Percentiles rank a stretch among this genome's conserved stretches.
phyloP scores from a whole-genome alignment of 108 stramenopile species.

The Fistulifera pelliculosa region DNA sequence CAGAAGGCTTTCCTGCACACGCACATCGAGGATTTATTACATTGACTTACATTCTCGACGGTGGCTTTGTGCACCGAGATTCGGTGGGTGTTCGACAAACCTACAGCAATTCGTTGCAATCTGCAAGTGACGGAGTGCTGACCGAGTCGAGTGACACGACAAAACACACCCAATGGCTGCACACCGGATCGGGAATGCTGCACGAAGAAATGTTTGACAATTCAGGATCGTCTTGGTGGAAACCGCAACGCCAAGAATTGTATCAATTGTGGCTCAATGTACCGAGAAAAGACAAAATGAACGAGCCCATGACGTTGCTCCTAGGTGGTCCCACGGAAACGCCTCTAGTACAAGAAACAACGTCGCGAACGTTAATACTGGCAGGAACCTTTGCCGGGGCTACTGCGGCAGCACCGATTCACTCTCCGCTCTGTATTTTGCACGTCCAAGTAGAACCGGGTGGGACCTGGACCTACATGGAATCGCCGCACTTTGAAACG shows the following conservation, averaged over 20 bases:
- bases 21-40: slow-evolving; percentile 83
- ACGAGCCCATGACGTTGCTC: slow-evolving; percentile 33
- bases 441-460: slow-evolving; percentile 42
- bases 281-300: slow-evolving; percentile 39
- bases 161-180: slow-evolving; percentile 69
- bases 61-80: slow-evolving; percentile 82
- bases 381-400: slow-evolving; percentile 13
- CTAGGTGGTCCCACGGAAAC: slow-evolving; percentile 23
- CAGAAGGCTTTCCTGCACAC: slow-evolving; percentile 85
- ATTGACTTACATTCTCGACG: slow-evolving; percentile 65
- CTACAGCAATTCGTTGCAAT: slow-evolving; percentile 29
- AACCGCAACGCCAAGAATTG: slow-evolving; percentile 42
- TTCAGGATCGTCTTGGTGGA: slow-evolving; percentile 9
- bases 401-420: slow-evolving; percentile 28
- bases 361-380: slow-evolving; percentile 7
- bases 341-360: slow-evolving; percentile 5
- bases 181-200: slow-evolving; percentile 67
- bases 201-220: slow-evolving; percentile 89
- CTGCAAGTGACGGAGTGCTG: background rate
- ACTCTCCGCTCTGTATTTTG: slow-evolving; percentile 43
- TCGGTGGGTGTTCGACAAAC: slow-evolving; percentile 51
- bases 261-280: slow-evolving; percentile 84
- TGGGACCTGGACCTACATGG: slow-evolving; percentile 34
- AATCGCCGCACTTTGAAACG: slow-evolving; percentile 44
- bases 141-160: background rate